Percentiles rank a stretch among this genome's conserved stretches.
These are phyloP conservation scores for Arthroderma sp. DNA, from an alignment of 2,329 filamentous ascomycete species.

Conservation along the genomic window DNA sequence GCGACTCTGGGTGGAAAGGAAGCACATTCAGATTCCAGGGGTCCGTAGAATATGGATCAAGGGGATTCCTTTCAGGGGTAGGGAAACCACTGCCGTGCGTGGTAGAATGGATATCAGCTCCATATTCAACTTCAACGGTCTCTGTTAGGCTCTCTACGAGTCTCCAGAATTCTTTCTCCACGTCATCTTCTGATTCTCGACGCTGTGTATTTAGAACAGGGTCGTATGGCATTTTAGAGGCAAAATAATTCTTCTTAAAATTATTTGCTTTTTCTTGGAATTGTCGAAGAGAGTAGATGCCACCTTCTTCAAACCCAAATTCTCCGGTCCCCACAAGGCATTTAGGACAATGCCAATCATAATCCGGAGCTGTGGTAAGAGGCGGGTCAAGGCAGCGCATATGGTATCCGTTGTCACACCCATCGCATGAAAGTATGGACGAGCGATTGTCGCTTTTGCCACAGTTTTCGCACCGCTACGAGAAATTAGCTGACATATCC, in stretches of 20 bases:
- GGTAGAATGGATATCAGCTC: constrained; percentile 93
- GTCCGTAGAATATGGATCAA: constrained; percentile 74
- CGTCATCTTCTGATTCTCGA: constrained; percentile 82
- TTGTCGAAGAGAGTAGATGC: constrained; percentile 83
- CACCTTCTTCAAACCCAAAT: constrained; percentile 94
- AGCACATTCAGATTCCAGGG: constrained; percentile 94
- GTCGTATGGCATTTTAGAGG: constrained; percentile 78
- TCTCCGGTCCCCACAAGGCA: constrained; percentile 93
- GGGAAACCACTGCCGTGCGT: constrained; percentile 96
- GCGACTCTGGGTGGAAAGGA: constrained; percentile 75
- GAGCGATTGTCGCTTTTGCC: constrained; percentile 61
- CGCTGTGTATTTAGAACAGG: constrained; percentile 66
- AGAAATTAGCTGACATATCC: constrained; percentile 12
- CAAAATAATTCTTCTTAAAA: constrained; percentile 91
- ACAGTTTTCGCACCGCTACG: constrained; percentile 71
- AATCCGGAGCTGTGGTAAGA: constrained; percentile 59
- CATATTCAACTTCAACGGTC: constrained; percentile 94
- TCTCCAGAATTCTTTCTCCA: constrained; percentile 93
- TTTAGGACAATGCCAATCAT: constrained; percentile 90
- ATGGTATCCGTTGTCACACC: constrained; percentile 82
- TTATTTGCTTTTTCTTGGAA: constrained; percentile 93
- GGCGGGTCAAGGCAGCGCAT: constrained; percentile 80
- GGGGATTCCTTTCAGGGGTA: constrained; percentile 79
- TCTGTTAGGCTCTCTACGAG: constrained; percentile 88
- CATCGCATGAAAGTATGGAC: constrained; percentile 70